phyloP scores from a whole-genome alignment of 257 asterid genomes.

The Penstemon eatonii region DNA sequence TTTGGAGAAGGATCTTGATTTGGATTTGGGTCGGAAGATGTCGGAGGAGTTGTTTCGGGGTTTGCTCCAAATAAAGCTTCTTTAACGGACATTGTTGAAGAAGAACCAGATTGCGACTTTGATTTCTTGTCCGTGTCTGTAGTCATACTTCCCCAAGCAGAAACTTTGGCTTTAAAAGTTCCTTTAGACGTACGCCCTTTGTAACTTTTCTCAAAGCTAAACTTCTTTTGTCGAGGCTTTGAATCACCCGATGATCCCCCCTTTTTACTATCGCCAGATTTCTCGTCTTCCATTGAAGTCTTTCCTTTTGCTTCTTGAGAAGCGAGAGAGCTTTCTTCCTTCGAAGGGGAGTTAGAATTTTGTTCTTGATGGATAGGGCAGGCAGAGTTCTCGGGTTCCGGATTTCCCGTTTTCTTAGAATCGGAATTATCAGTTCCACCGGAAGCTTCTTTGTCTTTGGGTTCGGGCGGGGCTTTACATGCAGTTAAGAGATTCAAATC shows the following conservation, averaged over 20 bases:
- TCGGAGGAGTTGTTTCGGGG: conserved; percentile 26
- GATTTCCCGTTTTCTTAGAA: conserved; percentile 25
- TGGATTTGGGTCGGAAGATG: conserved; percentile 28
- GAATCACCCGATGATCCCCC: conserved; percentile 37
- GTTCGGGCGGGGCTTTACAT: conserved; percentile 27
- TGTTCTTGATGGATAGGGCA: neutral
- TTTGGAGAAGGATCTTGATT: conserved; percentile 10
- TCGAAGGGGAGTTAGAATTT: conserved; percentile 24
- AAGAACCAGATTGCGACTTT: conserved; percentile 38
- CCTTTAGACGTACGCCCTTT: conserved; percentile 62
- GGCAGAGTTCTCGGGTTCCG: conserved; percentile 26
- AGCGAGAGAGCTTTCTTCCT: conserved; percentile 35
- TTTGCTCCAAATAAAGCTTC: too few relatives aligned
- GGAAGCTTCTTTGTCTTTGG: conserved; percentile 30
- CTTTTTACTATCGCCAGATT: conserved; percentile 38
- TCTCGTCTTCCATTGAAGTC: conserved; percentile 44
- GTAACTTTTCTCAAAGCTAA: conserved; percentile 61
- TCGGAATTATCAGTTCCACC: conserved; percentile 8
- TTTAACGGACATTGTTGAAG: conserved; percentile 25
- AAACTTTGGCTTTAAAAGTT: conserved; percentile 61
- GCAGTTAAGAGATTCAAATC: conserved; percentile 72
- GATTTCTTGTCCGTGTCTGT: conserved; percentile 22
- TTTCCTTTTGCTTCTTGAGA: conserved; percentile 43
- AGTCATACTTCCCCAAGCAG: conserved; percentile 71
- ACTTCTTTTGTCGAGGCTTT: conserved; percentile 59